These are phyloP conservation scores for Rosellinia necatrix DNA, from an alignment of 2,329 filamentous ascomycete species.

Conservation along the genomic window DNA sequence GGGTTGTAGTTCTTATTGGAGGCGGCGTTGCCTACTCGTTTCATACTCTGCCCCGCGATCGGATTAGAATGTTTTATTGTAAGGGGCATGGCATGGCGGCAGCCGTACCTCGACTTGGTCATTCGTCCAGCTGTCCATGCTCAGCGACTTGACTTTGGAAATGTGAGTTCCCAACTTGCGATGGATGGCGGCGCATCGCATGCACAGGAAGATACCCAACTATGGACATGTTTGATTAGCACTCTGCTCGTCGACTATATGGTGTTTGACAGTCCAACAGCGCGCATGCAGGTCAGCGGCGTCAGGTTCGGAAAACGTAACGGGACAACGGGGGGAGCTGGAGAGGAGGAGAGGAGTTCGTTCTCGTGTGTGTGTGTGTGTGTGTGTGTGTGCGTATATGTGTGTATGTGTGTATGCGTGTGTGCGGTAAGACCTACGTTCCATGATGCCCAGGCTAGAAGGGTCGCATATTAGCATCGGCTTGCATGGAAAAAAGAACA, in stretches of 20 bases:
- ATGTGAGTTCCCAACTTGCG: slow-evolving; percentile 97
- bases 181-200: slow-evolving; percentile 95
- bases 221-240: slow-evolving; percentile 47
- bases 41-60: slow-evolving; percentile 74
- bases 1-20: slow-evolving; percentile 93
- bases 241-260: slow-evolving; percentile 1
- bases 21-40: slow-evolving; percentile 80
- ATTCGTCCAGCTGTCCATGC: slow-evolving; percentile 95
- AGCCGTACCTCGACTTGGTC: slow-evolving; percentile 89
- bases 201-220: slow-evolving; percentile 95
- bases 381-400: too few relatives aligned
- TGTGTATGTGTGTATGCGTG: slow-evolving; percentile 12
- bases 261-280: neutral
- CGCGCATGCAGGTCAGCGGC: slow-evolving; percentile 6
- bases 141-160: slow-evolving; percentile 97
- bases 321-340: neutral
- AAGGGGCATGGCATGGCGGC: neutral
- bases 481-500: neutral
- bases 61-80: slow-evolving; percentile 28
- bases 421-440: slow-evolving; percentile 68
- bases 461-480: slow-evolving; percentile 23
- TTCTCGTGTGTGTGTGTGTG: too few relatives aligned
- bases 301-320: neutral
- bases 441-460: slow-evolving; percentile 91
- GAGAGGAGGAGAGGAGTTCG: too few relatives aligned